Percentiles rank a stretch among this genome's conserved stretches.
Evolutionary conservation across 768 basidiomycete genomes (phyloP).

Genomic region (Hydnomerulius pinastri): DNA sequence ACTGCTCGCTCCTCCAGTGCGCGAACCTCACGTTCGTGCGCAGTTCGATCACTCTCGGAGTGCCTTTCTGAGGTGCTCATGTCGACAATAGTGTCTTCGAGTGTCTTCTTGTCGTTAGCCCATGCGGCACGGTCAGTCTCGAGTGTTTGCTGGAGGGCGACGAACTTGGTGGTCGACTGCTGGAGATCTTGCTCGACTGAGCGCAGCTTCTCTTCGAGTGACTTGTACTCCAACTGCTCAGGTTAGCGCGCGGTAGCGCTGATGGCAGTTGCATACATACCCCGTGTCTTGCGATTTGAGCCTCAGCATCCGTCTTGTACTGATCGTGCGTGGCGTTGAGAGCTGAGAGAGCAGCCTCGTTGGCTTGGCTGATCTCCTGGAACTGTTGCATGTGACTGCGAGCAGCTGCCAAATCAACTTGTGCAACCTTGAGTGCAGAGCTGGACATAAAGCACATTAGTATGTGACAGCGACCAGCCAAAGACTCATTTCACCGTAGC

Average conservation of each 20-base stretch:
- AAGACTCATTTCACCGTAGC: constrained; percentile 54
- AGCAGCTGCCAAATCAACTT: constrained; percentile 74
- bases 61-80: constrained; percentile 73
- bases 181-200: constrained; percentile 54
- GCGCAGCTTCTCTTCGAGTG: constrained; percentile 63
- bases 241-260: neutral
- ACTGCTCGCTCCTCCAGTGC: constrained; percentile 69
- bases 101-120: constrained; percentile 74
- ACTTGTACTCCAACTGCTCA: constrained; percentile 60
- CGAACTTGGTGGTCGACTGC: constrained; percentile 48
- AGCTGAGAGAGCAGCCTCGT: constrained; percentile 71
- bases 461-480: neutral
- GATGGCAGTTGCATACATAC: constrained; percentile 38
- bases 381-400: constrained; percentile 79
- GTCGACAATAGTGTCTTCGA: constrained; percentile 83
- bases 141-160: constrained; percentile 62
- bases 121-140: constrained; percentile 72
- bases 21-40: constrained; percentile 66
- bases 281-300: constrained; percentile 66
- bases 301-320: constrained; percentile 72
- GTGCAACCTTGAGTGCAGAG: constrained; percentile 71
- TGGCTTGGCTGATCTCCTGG: constrained; percentile 83
- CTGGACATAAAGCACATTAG: constrained; percentile 37
- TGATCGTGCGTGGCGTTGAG: constrained; percentile 77
- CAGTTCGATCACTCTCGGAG: constrained; percentile 60